These are phyloP conservation scores for Fusarium citri DNA, from an alignment of 2,329 filamentous ascomycete genomes.

Conservation along the genomic window DNA sequence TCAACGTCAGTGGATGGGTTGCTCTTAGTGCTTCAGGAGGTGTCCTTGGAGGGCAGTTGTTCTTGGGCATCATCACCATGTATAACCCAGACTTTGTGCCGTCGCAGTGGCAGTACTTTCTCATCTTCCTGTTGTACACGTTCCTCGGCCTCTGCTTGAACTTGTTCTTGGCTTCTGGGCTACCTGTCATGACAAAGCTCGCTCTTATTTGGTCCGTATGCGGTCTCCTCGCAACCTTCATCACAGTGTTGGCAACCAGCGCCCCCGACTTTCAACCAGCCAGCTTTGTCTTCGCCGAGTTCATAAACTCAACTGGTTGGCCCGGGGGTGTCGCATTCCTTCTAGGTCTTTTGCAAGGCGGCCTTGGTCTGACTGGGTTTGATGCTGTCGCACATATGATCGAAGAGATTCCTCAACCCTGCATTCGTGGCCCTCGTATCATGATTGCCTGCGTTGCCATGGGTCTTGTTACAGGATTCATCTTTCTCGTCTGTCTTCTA, in stretches of 20 bases:
- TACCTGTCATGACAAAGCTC: neutral
- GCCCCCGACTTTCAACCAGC: slow-evolving; percentile 24
- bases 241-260: neutral
- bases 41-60: slow-evolving; percentile 58
- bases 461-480: slow-evolving; percentile 70
- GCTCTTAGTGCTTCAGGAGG: slow-evolving; percentile 69
- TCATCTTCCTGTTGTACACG: neutral
- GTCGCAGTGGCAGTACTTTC: neutral
- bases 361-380: slow-evolving; percentile 50
- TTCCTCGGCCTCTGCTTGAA: neutral
- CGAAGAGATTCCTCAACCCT: slow-evolving; percentile 50
- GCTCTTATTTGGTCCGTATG: neutral
- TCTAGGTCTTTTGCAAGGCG: slow-evolving; percentile 50
- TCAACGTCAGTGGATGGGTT: slow-evolving; percentile 74
- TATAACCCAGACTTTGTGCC: neutral
- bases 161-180: neutral
- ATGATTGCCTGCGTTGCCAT: slow-evolving; percentile 70
- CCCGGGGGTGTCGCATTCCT: slow-evolving; percentile 51
- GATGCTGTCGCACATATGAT: slow-evolving; percentile 54
- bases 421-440: slow-evolving; percentile 49
- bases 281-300: slow-evolving; percentile 44
- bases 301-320: slow-evolving; percentile 34
- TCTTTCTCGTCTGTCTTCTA: slow-evolving; percentile 72
- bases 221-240: neutral
- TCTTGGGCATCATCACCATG: slow-evolving; percentile 57